Conservation (phyloP, 2,329 filamentous ascomycete genomes). For the Nothophaeocryptopus gaeumannii region DNA sequence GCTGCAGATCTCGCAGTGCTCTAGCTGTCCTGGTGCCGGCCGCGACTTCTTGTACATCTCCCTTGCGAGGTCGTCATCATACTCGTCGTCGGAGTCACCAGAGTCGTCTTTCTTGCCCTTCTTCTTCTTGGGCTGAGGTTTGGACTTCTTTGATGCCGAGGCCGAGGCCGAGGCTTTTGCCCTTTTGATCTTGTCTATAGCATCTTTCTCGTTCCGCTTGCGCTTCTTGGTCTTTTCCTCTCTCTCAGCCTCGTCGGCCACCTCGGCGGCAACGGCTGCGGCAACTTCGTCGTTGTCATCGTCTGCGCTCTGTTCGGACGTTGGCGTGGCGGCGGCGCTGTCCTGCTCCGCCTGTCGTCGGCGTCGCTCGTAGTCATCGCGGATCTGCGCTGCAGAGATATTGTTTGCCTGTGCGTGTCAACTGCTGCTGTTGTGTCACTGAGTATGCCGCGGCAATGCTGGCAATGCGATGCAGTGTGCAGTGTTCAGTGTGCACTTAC, state of each 20-base stretch:
- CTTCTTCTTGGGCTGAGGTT: conserved; percentile 44
- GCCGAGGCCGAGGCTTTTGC: conserved; percentile 45
- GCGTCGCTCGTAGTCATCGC: conserved; percentile 57
- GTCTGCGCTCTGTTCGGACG: conserved; percentile 29
- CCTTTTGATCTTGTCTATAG: conserved; percentile 41
- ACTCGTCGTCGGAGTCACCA: conserved; percentile 45
- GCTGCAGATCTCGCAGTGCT: conserved; percentile 79
- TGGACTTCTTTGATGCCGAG: conserved; percentile 38
- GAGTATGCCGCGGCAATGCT: neutral
- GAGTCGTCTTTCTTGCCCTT: conserved; percentile 46
- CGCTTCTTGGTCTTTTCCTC: conserved; percentile 52
- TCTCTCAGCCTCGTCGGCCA: conserved; percentile 32
- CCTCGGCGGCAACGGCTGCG: conserved; percentile 42
- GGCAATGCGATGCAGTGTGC: neutral
- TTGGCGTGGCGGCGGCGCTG: conserved; percentile 34
- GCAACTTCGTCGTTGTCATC: conserved; percentile 26
- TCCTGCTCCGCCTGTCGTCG: conserved; percentile 48
- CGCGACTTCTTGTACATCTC: conserved; percentile 56
- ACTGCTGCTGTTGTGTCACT: neutral
- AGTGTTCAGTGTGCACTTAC: conserved; percentile 41
- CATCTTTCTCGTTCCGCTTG: conserved; percentile 54
- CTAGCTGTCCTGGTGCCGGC: conserved; percentile 77
- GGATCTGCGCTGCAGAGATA: conserved; percentile 65
- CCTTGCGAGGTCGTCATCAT: conserved; percentile 46
- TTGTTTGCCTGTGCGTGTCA: conserved; percentile 59